These are phyloP conservation scores for Monosporascus cannonballus DNA, from an alignment of 2,329 filamentous ascomycete species.

Conservation along the genomic window DNA sequence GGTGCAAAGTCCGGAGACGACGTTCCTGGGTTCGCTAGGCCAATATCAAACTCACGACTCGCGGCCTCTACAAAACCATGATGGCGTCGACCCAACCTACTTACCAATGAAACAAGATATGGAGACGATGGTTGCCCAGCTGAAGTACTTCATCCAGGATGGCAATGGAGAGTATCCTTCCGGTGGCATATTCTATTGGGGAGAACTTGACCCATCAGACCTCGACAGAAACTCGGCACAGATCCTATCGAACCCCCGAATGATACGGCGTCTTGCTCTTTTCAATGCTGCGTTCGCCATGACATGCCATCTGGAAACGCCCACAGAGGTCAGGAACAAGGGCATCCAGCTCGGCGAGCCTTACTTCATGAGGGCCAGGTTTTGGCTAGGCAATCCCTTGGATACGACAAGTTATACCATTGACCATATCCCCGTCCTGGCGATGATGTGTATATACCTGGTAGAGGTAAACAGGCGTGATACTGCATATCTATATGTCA, in stretches of 20 bases:
- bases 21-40: slow-evolving; percentile 36
- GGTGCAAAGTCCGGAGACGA: slow-evolving; percentile 11
- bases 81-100: slow-evolving; percentile 31
- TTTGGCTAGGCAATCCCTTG: slow-evolving; percentile 40
- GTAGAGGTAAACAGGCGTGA: slow-evolving; percentile 44
- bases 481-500: slow-evolving; percentile 41
- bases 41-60: slow-evolving; percentile 43
- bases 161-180: slow-evolving; percentile 33
- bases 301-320: slow-evolving; percentile 26
- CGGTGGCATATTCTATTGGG: slow-evolving; percentile 45
- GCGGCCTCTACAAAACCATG: slow-evolving; percentile 29
- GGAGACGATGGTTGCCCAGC: slow-evolving; percentile 30
- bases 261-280: slow-evolving; percentile 35
- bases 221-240: slow-evolving; percentile 13
- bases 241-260: slow-evolving; percentile 1
- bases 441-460: slow-evolving; percentile 43
- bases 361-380: slow-evolving; percentile 37
- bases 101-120: slow-evolving; percentile 33
- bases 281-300: slow-evolving; percentile 41
- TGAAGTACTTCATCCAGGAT: slow-evolving; percentile 40
- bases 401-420: slow-evolving; percentile 35
- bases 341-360: slow-evolving; percentile 31
- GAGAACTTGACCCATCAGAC: slow-evolving; percentile 27
- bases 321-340: slow-evolving; percentile 24
- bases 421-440: slow-evolving; percentile 38